Evolutionary conservation across 768 basidiomycete species (phyloP).

Genomic region (Amyloporia xantha): DNA sequence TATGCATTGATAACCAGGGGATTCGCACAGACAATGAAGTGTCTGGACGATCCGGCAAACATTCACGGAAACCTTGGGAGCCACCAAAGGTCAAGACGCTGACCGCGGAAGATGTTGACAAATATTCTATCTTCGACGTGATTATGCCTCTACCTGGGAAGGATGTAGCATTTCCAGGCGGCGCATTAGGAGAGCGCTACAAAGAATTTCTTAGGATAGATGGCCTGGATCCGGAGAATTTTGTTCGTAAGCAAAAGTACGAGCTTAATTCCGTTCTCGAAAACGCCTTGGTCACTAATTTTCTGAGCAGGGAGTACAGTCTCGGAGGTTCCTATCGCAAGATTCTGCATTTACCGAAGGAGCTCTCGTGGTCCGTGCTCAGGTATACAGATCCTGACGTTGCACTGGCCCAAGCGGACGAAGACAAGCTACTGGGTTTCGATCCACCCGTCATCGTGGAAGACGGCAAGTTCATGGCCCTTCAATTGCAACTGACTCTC

Average conservation of each 20-base stretch:
- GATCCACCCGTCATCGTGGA: conserved; percentile 60
- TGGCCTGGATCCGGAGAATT: conserved; percentile 86
- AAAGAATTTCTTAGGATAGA: conserved; percentile 75
- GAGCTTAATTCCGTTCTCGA: conserved; percentile 15
- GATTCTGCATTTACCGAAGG: conserved; percentile 79
- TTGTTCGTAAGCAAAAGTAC: conserved; percentile 84
- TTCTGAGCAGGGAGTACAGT: conserved; percentile 69
- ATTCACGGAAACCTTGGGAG: conserved; percentile 47
- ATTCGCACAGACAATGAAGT: conserved; percentile 1
- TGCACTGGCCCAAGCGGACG: conserved; percentile 88
- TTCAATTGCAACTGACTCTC: conserved; percentile 80
- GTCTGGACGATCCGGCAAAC: conserved; percentile 18
- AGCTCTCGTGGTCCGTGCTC: conserved; percentile 75
- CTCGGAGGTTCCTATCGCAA: conserved; percentile 91
- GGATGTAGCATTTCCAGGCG: conserved; percentile 89
- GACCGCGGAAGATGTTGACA: conserved; percentile 67
- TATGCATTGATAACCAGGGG: neutral
- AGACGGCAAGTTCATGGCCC: conserved; percentile 79
- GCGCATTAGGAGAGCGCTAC: conserved; percentile 81
- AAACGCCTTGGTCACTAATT: neutral
- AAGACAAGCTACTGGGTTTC: conserved; percentile 82
- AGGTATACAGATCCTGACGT: conserved; percentile 93
- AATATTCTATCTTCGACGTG: conserved; percentile 89
- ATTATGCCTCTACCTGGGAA: conserved; percentile 97
- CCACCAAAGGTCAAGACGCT: conserved; percentile 72